Base-by-base conservation (phyloP, 106 monocot species). In the Allium sativum region DNA sequence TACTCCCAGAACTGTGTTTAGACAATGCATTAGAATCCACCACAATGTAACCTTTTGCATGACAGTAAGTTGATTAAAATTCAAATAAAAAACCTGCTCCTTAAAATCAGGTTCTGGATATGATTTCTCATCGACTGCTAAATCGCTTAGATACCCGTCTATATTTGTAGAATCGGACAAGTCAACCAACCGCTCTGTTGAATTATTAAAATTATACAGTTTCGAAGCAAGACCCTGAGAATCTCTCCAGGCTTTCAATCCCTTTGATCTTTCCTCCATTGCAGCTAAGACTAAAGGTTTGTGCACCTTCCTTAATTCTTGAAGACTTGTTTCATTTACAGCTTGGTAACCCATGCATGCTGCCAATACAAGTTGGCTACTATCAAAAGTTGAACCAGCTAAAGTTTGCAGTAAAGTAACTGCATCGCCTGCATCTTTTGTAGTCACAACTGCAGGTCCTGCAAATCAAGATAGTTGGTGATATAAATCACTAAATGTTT, bases 341-440 rank as follows among this genome's bases (percentile, higher is more conserved):
- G 66, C 60, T 79, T 90, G 90, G 74, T 87, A 91, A 16, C 91
- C 96, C 91, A 96, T 87, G 66, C 84, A 96, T 55, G 96, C 96
- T 48, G 91, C 85, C 64, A 96, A 67, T 41, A 96, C 91, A 59
- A 96, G 91, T 62, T 96, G 96, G 59, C 96, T 96, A 53, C 90
- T 91, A 62, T 96, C 96, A 70, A 96, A 96, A 52, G 96, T 96
- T 51, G 96, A 96, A 62, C 96, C 91, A 73, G 91, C 73, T 64
- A 96, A 82, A 16, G 96, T 87, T 68, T 96, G 96, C 62, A 96
- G 69, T 59, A 96, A 70, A 18, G 90, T 91, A 69, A 91, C 77
- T 59, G 91, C 96, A 88, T 91, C 91, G 56, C 91, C 96, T 58
- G 91, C 80, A 84, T 96, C 91, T 68, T 80, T 91, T 65, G 96